Conservation (phyloP, 441 rosid genomes). For the Hura crepitans region DNA sequence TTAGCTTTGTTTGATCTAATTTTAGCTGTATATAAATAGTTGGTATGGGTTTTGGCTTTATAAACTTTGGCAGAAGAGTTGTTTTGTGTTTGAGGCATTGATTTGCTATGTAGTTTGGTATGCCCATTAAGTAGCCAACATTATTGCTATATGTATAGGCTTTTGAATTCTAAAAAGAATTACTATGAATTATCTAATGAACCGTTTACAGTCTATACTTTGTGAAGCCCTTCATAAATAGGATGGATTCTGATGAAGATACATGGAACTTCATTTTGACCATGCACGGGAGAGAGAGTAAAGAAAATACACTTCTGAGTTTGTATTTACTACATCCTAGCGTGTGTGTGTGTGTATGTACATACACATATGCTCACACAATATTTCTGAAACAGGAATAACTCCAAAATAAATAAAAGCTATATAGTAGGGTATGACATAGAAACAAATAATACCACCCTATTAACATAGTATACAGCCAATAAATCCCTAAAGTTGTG, state of each 20-base stretch:
- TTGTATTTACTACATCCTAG: too few relatives aligned
- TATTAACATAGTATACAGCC: too few relatives aligned
- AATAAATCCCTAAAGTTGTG: too few relatives aligned
- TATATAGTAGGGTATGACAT: too few relatives aligned
- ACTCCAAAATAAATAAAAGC: too few relatives aligned
- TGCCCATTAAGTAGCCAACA: neutral
- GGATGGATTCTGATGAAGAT: too few relatives aligned
- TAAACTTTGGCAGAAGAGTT: neutral
- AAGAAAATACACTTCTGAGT: too few relatives aligned
- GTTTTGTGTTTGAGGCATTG: neutral
- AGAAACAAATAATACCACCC: too few relatives aligned
- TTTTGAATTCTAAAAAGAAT: neutral
- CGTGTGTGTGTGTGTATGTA: too few relatives aligned
- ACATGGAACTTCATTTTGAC: neutral
- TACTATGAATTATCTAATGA: neutral
- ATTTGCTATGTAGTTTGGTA: neutral
- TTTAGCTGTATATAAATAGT: slow-evolving; percentile 1
- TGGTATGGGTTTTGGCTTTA: neutral
- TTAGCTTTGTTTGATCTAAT: slow-evolving; percentile 16
- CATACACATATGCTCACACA: too few relatives aligned
- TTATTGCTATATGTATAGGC: neutral
- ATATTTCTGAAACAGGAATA: too few relatives aligned
- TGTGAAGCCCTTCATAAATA: neutral
- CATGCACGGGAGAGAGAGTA: neutral
- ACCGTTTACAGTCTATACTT: neutral